Evolutionary conservation across 345 rosid species (phyloP), one percentile per base, ranked within the genome.

Genomic region (Limnanthes douglasii): DNA sequence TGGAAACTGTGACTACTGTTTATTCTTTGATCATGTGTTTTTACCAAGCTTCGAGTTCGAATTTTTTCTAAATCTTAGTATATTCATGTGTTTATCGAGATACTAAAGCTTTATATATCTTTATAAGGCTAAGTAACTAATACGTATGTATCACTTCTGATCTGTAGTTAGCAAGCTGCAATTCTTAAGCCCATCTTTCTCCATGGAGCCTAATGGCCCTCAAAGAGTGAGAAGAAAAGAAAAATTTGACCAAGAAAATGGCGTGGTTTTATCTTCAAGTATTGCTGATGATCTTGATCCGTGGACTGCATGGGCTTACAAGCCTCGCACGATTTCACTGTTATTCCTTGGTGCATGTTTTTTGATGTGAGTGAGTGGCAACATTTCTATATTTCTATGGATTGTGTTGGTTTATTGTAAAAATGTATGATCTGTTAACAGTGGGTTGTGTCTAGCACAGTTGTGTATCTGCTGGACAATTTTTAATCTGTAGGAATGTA

Each of bases 291-390:
- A 78, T 18, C 61, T 90, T 44, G 96, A 90, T 68, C 98, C 98
- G 33, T 90, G 98, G 98, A 90, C 88, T 56, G 92, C 98, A 47
- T 90, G 98, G 98, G 98, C 98, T 16, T 90, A 90, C 53, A 70
- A 65, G 70, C 98, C 98, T 61, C 94, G 78, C 30, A 84, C 98
- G 9, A 71, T 90, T 57, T 66, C 96, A 19, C 54, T 84, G 53
- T 69, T 90, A 54, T 74, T 90, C 31, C 52, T 90, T 45, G 98
- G 98, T 51, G 92, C 98, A 8, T 90, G 95, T 54, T 72, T 80
- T 46, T 66, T 90, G 34, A 90, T 90, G 98, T 90, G 51, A 84
- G 88, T 69, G 6, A 37, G 33, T 11, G 31, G 6, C n/a, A n/a
- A n/a, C n/a, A n/a, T n/a, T n/a, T n/a, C n/a, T n/a, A n/a, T n/a